Evolutionary conservation across 208 protist genomes (phyloP), one percentile per base, ranked within the genome.

Genomic region (Wallacemonas sp.): DNA sequence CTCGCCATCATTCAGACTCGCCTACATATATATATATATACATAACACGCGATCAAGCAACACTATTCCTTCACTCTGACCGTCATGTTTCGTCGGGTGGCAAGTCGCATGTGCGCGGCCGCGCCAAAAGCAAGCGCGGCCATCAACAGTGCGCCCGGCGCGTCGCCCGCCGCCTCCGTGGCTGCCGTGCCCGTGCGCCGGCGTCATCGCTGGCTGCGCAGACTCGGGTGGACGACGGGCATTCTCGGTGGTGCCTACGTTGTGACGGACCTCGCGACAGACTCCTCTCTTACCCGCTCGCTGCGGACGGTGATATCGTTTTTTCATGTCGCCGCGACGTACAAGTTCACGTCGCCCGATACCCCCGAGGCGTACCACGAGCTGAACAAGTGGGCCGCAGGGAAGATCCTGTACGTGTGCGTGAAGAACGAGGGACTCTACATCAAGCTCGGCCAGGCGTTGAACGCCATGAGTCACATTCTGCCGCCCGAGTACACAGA

Each of bases 401-500:
- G 72, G 21, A 64, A 72, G 19, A 65, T 95, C 16, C 64, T 93
- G 2, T 44, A 85, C 48, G 71, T 85, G 11, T 93, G 83, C 61
- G 61, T 93, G 14, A 77, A 66, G 39, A 95, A 97, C 41, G 92
- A 94, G 36, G 92, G 92, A 4, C 61, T 96, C 24, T 97, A 97
- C 77, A 90, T 96, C 62, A 96, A 97, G 58, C 52, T 95, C 2
- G 92, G 92, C 2, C 92, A 97, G 48, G 78, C 70, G 1, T 68
- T 97, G n/a, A 89, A 90, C 38, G 71, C 88, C 17, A 81, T 97
- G 81, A 95, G 83, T 49, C 92, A 97, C 72, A 76, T 97, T 1
- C 79, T 97, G 9, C 92, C 92, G 2, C 65, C 61, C 19, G 85
- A 95, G 64, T 97, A 94, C 81, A 88, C 76, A 17, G 73, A 97